Base-by-base conservation (phyloP, 768 basidiomycete genomes). In the Phallus indusiatus region DNA sequence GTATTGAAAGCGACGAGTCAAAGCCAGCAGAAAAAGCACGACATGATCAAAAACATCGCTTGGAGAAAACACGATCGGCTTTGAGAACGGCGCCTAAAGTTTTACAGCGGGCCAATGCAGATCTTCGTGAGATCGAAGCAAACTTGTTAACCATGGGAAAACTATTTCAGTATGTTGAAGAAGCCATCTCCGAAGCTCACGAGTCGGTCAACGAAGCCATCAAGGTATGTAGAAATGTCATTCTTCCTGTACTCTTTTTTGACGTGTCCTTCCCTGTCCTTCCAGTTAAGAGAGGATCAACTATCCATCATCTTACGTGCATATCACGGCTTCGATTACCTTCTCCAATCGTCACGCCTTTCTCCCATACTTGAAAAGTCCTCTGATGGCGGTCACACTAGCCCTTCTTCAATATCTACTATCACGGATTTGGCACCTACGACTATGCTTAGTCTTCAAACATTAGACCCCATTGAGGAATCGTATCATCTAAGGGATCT, bases 391-490 rank as follows among this genome's bases (percentile, higher is more conserved):
- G 62, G 59, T 52, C 36, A 55, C n/a, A n/a, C 65, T 22, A 33
- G 55, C 24, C 59, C 50, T 14, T 61, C 58, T 50, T 60, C 47
- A 22, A 65, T 64, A 21, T 51, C 60, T 47, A 63, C 64, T 3
- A 63, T 42, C 4, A 42, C 42, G 12, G 42, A 42, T 42, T 4
- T 42, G n/a, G 14, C 12, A 12, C n/a, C 42, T 14, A 14, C n/a
- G n/a, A 42, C 14, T n/a, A 42, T 42, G n/a, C 42, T n/a, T n/a
- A 42, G n/a, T 42, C 42, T 42, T n/a, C 28, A 28, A 1, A 79
- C 79, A 51, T 72, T 77, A 37, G 83, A 82, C 62, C 85, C 85
- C 57, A 81, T 56, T 8, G 60, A 87, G 52, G 88, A 88, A 61
- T 78, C 75, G 11, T 78, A 79, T 36, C 75, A 77, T 24, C 73